Evolutionary conservation across 495 filamentous ascomycete genomes (phyloP).

Genomic region (Cryomyces antarcticus): DNA sequence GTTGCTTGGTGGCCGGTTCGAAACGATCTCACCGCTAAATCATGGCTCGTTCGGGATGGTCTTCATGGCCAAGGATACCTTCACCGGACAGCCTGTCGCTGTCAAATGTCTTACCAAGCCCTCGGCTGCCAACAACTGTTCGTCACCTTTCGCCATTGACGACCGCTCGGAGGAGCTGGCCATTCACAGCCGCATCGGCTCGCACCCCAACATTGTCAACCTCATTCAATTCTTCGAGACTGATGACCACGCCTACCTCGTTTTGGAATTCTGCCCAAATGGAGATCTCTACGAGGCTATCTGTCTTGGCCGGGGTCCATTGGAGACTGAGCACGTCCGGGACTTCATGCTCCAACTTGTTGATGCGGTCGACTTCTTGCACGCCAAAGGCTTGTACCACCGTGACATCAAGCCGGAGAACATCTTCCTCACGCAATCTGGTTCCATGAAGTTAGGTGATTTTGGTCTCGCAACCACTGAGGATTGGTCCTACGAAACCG

Average conservation of each 20-base stretch:
- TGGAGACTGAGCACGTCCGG: slow-evolving; percentile 89
- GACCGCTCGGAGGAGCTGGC: slow-evolving; percentile 75
- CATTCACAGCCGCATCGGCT: slow-evolving; percentile 56
- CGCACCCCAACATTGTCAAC: slow-evolving; percentile 86
- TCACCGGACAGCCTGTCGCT: slow-evolving; percentile 60
- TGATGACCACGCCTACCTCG: slow-evolving; percentile 68
- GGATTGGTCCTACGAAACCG: slow-evolving; percentile 69
- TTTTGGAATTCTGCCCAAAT: slow-evolving; percentile 88
- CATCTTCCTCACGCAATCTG: slow-evolving; percentile 75
- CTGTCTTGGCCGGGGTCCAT: slow-evolving; percentile 61
- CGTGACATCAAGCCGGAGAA: slow-evolving; percentile 99
- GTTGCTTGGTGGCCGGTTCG: slow-evolving; percentile 41
- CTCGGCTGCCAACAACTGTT: slow-evolving; percentile 31
- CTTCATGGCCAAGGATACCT: slow-evolving; percentile 66
- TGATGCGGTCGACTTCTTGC: slow-evolving; percentile 76
- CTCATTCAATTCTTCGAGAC: slow-evolving; percentile 84
- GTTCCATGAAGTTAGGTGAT: slow-evolving; percentile 88
- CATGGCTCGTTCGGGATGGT: slow-evolving; percentile 98
- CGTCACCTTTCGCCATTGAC: slow-evolving; percentile 39
- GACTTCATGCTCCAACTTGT: slow-evolving; percentile 92
- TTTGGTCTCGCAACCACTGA: slow-evolving; percentile 82
- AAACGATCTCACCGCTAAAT: slow-evolving; percentile 82
- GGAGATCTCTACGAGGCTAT: slow-evolving; percentile 97
- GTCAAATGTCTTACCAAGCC: slow-evolving; percentile 84
- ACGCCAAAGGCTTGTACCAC: slow-evolving; percentile 78